Evolutionary conservation across 2,329 filamentous ascomycete genomes (phyloP), one percentile per base, ranked within the genome.

Genomic region (Clarireedia hainanense): DNA sequence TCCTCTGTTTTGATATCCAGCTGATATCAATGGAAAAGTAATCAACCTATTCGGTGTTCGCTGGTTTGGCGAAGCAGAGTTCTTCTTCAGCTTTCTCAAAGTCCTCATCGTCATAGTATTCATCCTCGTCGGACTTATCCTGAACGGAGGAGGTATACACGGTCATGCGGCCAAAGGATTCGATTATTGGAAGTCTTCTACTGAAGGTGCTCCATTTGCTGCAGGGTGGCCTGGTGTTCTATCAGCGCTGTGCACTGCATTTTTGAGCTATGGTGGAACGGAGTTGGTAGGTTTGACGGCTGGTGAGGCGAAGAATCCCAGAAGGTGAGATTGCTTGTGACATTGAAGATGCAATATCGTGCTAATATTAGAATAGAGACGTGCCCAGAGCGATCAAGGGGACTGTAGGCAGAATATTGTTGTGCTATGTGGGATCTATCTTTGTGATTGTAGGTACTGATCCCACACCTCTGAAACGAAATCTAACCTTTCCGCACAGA

Each of bases 321-420:
- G 42, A 24, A 9, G 39, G 39, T 42, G 39, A 17, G 39, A n/a
- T 20, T 42, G 15, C 39, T 42, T 5, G 15, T 10, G 39, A 2
- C 10, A 20, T 14, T 42, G 39, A 42, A 7, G n/a, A 42, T 42
- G 15, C 9, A 42, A 42, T 42, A 20, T 42, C 17, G 39, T n/a
- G 15, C 39, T 20, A 14, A 42, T 42, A 20, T 42, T 20, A 3
- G 39, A 0, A 68, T 27, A 69, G 69, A 37, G 75, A 74, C 12
- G 74, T 77, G 2, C 75, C 75, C 0, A 65, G 68, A 17, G 91
- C 91, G 9, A 84, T 94, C 65, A 94, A 92, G 72, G 90, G 95
- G 69, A 89, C 95, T 20, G n/a, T 50, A 9, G 96, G 90, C 89
- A 85, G 91, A 65, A 95, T 95, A 66, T 82, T 85, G 6, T 77